phyloP scores from a whole-genome alignment of 495 filamentous ascomycete species.

The Gamarada debralockiae region DNA sequence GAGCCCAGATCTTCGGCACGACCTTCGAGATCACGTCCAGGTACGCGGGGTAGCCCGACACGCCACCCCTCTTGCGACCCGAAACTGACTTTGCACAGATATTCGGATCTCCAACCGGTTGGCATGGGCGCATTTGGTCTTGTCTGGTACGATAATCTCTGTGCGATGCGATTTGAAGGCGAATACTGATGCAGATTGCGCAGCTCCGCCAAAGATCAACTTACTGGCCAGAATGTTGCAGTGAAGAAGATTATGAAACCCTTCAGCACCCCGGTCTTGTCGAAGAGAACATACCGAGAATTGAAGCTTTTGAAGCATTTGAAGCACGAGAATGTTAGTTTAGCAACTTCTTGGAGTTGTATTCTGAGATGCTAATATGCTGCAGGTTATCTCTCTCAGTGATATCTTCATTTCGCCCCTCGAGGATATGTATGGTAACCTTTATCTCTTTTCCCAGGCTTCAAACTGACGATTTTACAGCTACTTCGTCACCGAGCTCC shows the following conservation, averaged over 20 bases:
- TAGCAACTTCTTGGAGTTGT: neutral
- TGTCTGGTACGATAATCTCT: constrained; percentile 64
- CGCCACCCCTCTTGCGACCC: neutral
- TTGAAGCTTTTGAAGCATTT: constrained; percentile 96
- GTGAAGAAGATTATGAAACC: constrained; percentile 99
- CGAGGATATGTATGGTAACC: constrained; percentile 81
- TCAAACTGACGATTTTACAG: constrained; percentile 43
- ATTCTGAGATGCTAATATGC: constrained; percentile 13
- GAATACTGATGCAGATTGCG: constrained; percentile 12
- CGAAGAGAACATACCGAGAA: constrained; percentile 96
- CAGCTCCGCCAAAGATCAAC: constrained; percentile 95
- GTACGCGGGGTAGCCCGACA: constrained; percentile 44
- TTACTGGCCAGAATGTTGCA: constrained; percentile 90
- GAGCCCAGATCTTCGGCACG: constrained; percentile 98
- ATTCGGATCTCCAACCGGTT: constrained; percentile 95
- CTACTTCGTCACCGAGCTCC: constrained; percentile 96
- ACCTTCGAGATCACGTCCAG: constrained; percentile 99
- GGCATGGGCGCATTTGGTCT: constrained; percentile 99
- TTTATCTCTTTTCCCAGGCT: neutral
- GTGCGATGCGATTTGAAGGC: neutral
- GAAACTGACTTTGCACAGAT: constrained; percentile 49
- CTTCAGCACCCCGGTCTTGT: constrained; percentile 95
- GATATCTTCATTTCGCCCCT: constrained; percentile 99
- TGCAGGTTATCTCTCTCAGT: constrained; percentile 91
- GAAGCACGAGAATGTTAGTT: constrained; percentile 87